Conservation (phyloP, 176 grass and related monocot genomes). For the Poa annua region DNA sequence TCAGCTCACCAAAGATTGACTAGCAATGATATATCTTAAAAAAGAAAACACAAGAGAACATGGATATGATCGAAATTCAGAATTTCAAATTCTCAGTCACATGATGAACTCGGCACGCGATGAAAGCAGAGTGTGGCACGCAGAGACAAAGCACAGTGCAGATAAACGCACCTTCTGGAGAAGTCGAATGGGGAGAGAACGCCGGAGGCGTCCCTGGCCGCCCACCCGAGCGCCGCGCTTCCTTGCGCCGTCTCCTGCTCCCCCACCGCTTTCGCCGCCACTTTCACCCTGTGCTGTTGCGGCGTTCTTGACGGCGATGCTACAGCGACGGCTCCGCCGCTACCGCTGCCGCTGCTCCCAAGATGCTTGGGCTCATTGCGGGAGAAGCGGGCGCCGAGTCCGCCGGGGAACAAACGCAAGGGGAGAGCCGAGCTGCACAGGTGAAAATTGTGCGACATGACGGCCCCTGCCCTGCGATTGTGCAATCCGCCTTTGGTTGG, state of each 20-base stretch:
- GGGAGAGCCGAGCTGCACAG: background rate
- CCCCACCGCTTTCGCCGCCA: background rate
- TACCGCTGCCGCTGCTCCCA: background rate
- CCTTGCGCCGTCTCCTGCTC: conserved; percentile 47
- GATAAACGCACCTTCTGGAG: conserved; percentile 49
- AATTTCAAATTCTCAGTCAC: background rate
- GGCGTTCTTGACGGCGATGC: conserved; percentile 1
- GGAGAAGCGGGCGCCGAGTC: background rate
- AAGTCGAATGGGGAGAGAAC: conserved; percentile 66
- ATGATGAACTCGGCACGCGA: background rate
- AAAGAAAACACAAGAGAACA: too few species aligned
- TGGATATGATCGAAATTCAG: too few species aligned
- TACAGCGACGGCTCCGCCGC: background rate
- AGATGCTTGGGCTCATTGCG: background rate
- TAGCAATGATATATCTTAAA: too few species aligned
- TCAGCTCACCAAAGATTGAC: background rate
- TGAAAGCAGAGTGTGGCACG: background rate
- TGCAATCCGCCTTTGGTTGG: background rate
- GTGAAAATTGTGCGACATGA: conserved; percentile 29
- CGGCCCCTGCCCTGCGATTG: background rate
- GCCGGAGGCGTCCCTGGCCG: conserved; percentile 63
- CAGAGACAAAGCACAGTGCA: background rate
- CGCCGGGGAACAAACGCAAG: background rate
- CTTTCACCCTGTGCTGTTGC: background rate
- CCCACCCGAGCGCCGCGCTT: conserved; percentile 61